phyloP scores from a whole-genome alignment of 2,329 filamentous ascomycete genomes.

The Teratosphaeria nubilosa region DNA sequence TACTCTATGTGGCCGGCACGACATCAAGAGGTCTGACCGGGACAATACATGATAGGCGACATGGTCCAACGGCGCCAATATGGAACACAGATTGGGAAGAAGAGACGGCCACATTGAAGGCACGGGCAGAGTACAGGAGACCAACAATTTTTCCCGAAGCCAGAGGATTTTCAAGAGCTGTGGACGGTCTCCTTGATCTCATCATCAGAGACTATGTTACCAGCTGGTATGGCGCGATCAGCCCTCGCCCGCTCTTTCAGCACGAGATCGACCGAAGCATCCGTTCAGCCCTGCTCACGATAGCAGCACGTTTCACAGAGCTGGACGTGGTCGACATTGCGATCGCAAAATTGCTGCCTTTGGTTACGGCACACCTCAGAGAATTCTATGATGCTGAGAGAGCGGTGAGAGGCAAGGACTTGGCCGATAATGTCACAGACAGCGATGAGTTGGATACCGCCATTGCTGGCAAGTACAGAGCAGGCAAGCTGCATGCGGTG shows the following conservation, averaged over 20 bases:
- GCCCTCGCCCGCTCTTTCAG: constrained; percentile 65
- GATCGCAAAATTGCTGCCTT: constrained; percentile 73
- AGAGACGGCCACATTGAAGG: constrained; percentile 57
- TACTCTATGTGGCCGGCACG: constrained; percentile 51
- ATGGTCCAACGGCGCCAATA: constrained; percentile 16
- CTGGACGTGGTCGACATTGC: constrained; percentile 77
- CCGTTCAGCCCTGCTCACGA: constrained; percentile 57
- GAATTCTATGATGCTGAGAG: constrained; percentile 88
- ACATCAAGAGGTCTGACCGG: constrained; percentile 45
- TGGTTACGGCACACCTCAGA: constrained; percentile 77
- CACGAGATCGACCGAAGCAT: constrained; percentile 79
- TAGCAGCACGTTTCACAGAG: constrained; percentile 61
- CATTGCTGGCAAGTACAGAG: constrained; percentile 86
- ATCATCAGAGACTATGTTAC: constrained; percentile 75
- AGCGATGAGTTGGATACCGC: constrained; percentile 92
- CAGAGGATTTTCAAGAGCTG: constrained; percentile 63
- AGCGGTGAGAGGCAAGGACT: constrained; percentile 72
- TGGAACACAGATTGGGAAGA: constrained; percentile 48
- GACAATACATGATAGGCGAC: constrained; percentile 4
- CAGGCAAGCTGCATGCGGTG: constrained; percentile 80
- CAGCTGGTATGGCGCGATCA: constrained; percentile 84
- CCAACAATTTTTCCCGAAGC: constrained; percentile 65
- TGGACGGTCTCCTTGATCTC: constrained; percentile 69
- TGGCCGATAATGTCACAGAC: constrained; percentile 85
- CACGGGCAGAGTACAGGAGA: constrained; percentile 56